A percentile compares a stretch with the other conserved stretches of the same genome.
Evolutionary conservation across 148 eudicot genomes (phyloP).

Genomic region (Euryodendron excelsum): DNA sequence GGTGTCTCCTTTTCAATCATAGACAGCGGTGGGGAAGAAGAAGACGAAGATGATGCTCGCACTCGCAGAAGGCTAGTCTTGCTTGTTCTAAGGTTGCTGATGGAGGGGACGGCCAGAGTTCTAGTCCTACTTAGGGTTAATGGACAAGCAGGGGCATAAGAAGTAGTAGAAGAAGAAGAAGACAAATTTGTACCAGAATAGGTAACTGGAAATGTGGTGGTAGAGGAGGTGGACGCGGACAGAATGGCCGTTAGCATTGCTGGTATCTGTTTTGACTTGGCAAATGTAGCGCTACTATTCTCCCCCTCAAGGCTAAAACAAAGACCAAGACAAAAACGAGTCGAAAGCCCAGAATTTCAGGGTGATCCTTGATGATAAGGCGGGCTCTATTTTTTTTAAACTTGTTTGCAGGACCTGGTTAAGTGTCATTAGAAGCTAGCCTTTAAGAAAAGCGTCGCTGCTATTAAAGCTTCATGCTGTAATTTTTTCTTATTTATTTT

Average conservation of each 20-base stretch:
- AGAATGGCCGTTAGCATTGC: background rate
- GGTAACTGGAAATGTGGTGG: background rate
- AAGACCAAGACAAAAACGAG: background rate
- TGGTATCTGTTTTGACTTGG: background rate
- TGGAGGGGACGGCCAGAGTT: background rate
- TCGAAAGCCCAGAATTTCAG: too few species aligned
- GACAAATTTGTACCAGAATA: background rate
- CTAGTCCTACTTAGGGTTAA: background rate
- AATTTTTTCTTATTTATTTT: too few species aligned
- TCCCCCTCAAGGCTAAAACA: too few species aligned
- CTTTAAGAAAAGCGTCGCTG: too few species aligned
- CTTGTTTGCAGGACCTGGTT: too few species aligned
- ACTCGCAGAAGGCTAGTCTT: background rate
- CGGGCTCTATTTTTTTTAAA: too few species aligned
- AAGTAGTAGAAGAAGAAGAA: background rate
- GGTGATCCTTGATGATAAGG: background rate
- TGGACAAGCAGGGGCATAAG: too few species aligned
- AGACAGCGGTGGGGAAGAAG: background rate
- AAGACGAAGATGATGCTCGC: background rate
- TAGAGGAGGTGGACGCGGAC: too few species aligned
- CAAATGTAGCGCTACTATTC: background rate
- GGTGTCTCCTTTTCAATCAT: constrained; percentile 71
- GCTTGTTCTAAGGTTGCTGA: background rate
- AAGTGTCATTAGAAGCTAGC: too few species aligned
- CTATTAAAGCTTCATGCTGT: too few species aligned